A percentile compares a stretch with the other conserved stretches of the same genome.
Evolutionary conservation across 495 filamentous ascomycete species (phyloP).

Genomic region (Penicillium simplicissimum): DNA sequence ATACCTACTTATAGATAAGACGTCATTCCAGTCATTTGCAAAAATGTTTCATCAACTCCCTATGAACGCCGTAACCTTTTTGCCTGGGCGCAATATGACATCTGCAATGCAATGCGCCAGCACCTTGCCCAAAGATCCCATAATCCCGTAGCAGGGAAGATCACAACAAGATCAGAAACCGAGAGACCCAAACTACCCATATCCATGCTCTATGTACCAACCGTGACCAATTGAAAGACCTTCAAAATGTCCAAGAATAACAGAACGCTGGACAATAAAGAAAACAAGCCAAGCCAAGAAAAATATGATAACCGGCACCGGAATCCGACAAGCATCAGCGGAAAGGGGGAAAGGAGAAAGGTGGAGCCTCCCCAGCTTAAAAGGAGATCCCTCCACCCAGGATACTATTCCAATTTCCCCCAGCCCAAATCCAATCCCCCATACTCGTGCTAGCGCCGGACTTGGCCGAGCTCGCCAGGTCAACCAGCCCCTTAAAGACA

Average conservation of each 20-base stretch:
- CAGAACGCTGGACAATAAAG: conserved; percentile 23
- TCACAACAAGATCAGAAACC: not conserved
- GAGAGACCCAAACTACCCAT: conserved; percentile 1
- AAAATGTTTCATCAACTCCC: not conserved
- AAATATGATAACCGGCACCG: too few species aligned
- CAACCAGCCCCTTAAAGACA: conserved; percentile 43
- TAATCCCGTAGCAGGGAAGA: not conserved
- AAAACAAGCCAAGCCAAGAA: conserved; percentile 2
- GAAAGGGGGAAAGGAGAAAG: not conserved
- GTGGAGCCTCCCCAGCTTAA: conserved; percentile 10
- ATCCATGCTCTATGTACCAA: conserved; percentile 26
- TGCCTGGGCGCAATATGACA: not conserved
- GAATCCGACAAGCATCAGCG: too few species aligned
- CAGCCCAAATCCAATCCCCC: conserved; percentile 52
- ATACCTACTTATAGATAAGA: not conserved
- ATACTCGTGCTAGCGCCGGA: conserved; percentile 38
- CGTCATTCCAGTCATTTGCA: conserved; percentile 8
- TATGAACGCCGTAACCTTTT: conserved; percentile 15
- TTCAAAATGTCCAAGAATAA: conserved; percentile 12
- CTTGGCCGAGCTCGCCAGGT: conserved; percentile 39
- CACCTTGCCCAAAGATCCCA: not conserved
- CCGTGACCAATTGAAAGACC: not conserved
- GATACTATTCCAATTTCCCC: conserved; percentile 46
- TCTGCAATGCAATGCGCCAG: not conserved
- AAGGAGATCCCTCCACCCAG: conserved; percentile 44